Conservation (phyloP, 2,329 filamentous ascomycete genomes). For the Pyrenochaeta sp. region DNA sequence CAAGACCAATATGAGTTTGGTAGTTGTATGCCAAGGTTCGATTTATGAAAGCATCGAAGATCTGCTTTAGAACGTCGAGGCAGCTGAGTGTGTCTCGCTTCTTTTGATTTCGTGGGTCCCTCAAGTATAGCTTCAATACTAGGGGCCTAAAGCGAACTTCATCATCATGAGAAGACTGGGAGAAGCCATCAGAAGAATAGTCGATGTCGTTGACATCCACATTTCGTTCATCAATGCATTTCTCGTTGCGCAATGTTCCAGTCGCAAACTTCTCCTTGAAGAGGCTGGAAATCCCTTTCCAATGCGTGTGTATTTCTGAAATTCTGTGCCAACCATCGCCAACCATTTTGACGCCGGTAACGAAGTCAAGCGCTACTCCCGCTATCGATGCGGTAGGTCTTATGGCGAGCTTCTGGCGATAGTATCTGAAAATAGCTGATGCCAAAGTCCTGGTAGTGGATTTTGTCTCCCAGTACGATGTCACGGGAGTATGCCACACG, state of each 20-base stretch:
- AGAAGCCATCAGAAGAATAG: no score
- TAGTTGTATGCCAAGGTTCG: conserved; percentile 48
- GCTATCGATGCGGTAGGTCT: background rate
- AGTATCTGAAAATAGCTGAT: conserved; percentile 15
- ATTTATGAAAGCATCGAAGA: conserved; percentile 49
- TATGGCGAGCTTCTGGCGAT: conserved; percentile 9
- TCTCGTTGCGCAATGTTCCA: conserved; percentile 25
- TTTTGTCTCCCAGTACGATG: conserved; percentile 18
- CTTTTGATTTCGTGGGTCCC: background rate
- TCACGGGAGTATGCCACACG: background rate
- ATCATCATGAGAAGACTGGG: background rate
- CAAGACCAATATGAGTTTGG: conserved; percentile 46
- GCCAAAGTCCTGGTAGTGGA: conserved; percentile 12
- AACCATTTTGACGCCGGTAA: no score
- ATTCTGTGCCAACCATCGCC: no score
- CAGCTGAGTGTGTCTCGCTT: conserved; percentile 19
- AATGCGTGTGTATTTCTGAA: no score
- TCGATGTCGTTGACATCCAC: background rate
- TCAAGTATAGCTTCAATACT: conserved; percentile 24
- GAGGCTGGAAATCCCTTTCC: conserved; percentile 13
- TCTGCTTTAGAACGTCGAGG: conserved; percentile 48
- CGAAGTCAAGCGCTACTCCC: no score
- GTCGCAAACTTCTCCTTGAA: conserved; percentile 20
- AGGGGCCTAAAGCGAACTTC: conserved; percentile 10
- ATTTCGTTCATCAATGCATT: conserved; percentile 11